Evolutionary conservation across 768 basidiomycete species (phyloP).

Genomic region (Lactifluus echinatus): DNA sequence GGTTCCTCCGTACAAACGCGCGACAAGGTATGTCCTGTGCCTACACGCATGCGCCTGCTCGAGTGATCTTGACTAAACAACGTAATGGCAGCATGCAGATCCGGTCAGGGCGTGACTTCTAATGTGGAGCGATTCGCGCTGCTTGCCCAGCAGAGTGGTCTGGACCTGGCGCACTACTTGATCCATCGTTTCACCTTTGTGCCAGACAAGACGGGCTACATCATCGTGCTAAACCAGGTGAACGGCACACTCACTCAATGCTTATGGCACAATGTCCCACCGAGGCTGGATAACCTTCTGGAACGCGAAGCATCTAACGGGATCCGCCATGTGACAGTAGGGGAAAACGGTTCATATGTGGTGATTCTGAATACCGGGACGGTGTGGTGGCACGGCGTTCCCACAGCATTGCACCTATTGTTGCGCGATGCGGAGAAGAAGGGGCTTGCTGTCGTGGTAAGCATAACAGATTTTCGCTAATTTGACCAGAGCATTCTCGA

Average conservation of each 20-base stretch:
- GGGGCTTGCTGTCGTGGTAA: neutral
- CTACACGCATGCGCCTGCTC: neutral
- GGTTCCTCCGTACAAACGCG: slow-evolving; percentile 8
- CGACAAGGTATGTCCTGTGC: slow-evolving; percentile 9
- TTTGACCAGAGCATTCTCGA: neutral
- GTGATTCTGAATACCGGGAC: slow-evolving; percentile 1
- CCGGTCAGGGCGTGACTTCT: neutral
- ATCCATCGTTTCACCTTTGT: slow-evolving; percentile 10
- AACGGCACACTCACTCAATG: slow-evolving; percentile 1
- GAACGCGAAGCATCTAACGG: neutral
- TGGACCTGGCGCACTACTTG: neutral
- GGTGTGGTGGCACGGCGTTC: slow-evolving; percentile 5
- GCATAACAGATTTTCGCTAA: neutral
- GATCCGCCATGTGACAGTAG: slow-evolving; percentile 11
- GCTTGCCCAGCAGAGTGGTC: neutral
- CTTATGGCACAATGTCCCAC: slow-evolving; percentile 7
- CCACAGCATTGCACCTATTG: neutral
- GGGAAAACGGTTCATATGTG: slow-evolving; percentile 2
- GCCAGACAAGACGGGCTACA: slow-evolving; percentile 2
- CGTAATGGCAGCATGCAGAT: slow-evolving; percentile 12
- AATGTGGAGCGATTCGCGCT: slow-evolving; percentile 6
- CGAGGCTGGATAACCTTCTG: neutral
- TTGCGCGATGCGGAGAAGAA: neutral
- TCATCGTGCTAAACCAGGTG: neutral
- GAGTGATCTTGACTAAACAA: no score